A percentile compares a stretch with the other conserved stretches of the same genome.
Evolutionary conservation across 2,329 filamentous ascomycete genomes (phyloP).

Genomic region (Aureobasidium lini): DNA sequence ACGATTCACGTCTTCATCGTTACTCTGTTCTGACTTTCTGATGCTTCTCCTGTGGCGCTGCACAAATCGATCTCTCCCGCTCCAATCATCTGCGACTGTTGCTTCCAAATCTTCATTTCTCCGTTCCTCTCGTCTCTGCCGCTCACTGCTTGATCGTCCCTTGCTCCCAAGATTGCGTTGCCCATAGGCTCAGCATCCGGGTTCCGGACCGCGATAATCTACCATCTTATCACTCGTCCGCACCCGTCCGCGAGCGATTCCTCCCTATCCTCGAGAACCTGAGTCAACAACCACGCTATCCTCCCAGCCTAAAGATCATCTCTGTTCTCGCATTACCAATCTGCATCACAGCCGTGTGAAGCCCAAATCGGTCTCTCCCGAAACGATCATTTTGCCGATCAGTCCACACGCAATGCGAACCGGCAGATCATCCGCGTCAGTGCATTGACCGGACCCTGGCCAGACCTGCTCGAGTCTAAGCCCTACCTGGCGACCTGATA

Average conservation of each 20-base stretch:
- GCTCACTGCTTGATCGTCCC: neutral
- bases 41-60: too few relatives aligned
- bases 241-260: neutral
- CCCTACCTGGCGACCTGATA: conserved; percentile 1
- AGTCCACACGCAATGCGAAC: neutral
- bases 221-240: neutral
- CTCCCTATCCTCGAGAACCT: neutral
- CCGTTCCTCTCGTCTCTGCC: neutral
- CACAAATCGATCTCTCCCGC: neutral
- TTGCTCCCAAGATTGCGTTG: neutral
- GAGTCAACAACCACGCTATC: neutral
- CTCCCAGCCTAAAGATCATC: neutral
- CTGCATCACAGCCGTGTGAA: neutral
- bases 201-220: neutral
- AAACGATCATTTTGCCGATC: neutral
- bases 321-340: neutral
- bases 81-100: neutral
- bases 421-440: conserved; percentile 2
- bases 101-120: neutral
- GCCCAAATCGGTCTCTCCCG: neutral
- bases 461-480: neutral
- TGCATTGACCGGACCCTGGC: conserved; percentile 1
- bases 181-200: neutral
- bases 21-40: too few relatives aligned
- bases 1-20: too few relatives aligned